Evolutionary conservation across 2,329 filamentous ascomycete genomes (phyloP), one percentile per base, ranked within the genome.

Genomic region (Fusarium aywerte): DNA sequence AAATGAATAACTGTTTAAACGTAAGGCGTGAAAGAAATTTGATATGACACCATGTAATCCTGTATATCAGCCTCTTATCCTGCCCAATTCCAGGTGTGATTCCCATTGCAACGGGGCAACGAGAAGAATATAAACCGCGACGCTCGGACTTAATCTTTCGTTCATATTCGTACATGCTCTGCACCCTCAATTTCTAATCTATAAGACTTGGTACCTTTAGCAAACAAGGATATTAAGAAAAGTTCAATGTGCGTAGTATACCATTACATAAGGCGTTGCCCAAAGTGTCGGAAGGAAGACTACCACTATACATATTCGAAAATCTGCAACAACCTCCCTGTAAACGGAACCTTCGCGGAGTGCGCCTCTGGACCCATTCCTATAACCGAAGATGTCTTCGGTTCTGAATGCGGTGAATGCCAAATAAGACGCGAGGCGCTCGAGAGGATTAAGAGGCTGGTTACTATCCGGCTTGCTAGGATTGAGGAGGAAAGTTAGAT

Each of bases 291-390:
- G 9, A 27, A 7, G 1, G 10, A 42, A 16, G 12, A 42, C 8
- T 18, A 27, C 11, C 16, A n/a, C 10, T 11, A 18, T 25, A 42
- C 3, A 4, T n/a, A 8, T 3, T 27, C 23, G 12, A 18, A 0
- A 3, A 8, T 18, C 4, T 27, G 39, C 12, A 3, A 1, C 5
- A 25, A 27, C 2, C n/a, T 27, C 3, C 39, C 23, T 1, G 0
- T 5, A 4, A 18, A 13, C 4, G 23, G 39, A 1, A 8, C 8
- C 4, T 29, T 8, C 3, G 39, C 23, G 7, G 23, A 42, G 4
- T 42, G 38, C 12, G 7, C 13, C 6, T 9, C 8, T 5, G 21
- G 21, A 16, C 7, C 16, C 3, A 9, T 11, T 4, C 3, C 3
- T 23, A 3, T 16, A 6, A 5, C 2, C 8, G 6, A 10, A 16